Conservation (phyloP, 306 rosid species). For the Fagus sylvatica region DNA sequence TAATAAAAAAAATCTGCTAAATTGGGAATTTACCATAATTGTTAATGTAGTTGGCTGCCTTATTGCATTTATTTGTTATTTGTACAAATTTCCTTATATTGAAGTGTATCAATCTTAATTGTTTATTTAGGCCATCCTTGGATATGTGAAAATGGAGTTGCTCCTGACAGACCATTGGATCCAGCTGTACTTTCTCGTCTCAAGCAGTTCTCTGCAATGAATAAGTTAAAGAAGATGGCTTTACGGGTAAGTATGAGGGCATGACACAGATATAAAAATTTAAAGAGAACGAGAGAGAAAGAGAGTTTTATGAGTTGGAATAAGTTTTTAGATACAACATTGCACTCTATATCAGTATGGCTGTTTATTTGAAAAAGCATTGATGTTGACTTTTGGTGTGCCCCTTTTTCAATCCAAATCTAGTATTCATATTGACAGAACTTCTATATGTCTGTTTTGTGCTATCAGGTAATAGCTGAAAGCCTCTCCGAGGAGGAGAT, state of each 20-base stretch:
- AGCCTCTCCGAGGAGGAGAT: constrained; percentile 97
- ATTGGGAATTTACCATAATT: constrained; percentile 11
- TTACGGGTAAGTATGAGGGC: constrained; percentile 65
- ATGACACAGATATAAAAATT: not conserved
- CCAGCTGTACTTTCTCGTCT: constrained; percentile 99
- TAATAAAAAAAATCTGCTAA: constrained; percentile 1
- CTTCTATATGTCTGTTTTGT: constrained; percentile 27
- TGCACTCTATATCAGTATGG: not conserved
- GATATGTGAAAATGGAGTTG: constrained; percentile 99
- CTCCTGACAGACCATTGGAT: constrained; percentile 96
- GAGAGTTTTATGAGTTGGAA: not conserved
- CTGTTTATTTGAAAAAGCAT: not conserved
- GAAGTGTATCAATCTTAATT: constrained; percentile 18
- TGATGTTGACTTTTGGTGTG: constrained; percentile 20
- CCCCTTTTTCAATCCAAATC: not conserved
- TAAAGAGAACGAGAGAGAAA: not conserved
- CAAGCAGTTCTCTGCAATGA: constrained; percentile 98
- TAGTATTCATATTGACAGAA: constrained; percentile 2
- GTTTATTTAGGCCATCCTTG: constrained; percentile 90
- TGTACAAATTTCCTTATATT: constrained; percentile 15
- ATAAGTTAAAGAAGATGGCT: constrained; percentile 99
- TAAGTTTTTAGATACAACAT: not conserved
- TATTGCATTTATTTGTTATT: not conserved
- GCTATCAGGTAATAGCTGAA: constrained; percentile 83
- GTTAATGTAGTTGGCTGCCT: constrained; percentile 24